These are phyloP conservation scores for Maudiozyma pseudohumilis DNA, from an alignment of 805 yeast genomes.

Conservation along the genomic window DNA sequence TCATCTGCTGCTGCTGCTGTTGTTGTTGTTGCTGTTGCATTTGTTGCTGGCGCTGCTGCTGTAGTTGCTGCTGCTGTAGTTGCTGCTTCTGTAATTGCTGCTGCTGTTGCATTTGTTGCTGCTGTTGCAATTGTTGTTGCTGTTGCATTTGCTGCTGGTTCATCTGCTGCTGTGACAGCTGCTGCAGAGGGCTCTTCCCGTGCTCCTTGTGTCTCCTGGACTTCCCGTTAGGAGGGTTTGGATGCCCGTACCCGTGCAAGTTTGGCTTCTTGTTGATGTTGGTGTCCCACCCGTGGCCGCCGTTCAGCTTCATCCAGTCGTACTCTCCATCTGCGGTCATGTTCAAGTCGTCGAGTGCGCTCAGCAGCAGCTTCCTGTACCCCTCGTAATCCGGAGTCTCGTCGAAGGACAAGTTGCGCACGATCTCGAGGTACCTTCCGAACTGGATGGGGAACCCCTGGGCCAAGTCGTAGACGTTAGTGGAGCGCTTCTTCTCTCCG, in stretches of 20 bases:
- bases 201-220: constrained; percentile 23
- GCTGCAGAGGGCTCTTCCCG: constrained; percentile 11
- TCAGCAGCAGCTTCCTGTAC: constrained; percentile 65
- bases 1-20: constrained; percentile 23
- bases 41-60: constrained; percentile 18
- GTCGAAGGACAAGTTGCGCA: constrained; percentile 82
- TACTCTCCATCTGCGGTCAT: constrained; percentile 78
- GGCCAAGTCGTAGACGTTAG: constrained; percentile 78
- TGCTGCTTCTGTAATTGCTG: constrained; percentile 20
- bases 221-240: constrained; percentile 62
- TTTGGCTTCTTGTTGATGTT: constrained; percentile 84
- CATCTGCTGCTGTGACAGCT: constrained; percentile 8
- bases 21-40: constrained; percentile 22
- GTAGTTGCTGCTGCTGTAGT: constrained; percentile 22
- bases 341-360: constrained; percentile 63
- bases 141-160: constrained; percentile 7
- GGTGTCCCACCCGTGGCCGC: constrained; percentile 94
- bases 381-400: constrained; percentile 92
- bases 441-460: constrained; percentile 87
- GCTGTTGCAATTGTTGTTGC: constrained; percentile 12
- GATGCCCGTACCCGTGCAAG: constrained; percentile 92
- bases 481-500: constrained; percentile 90
- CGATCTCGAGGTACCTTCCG: constrained; percentile 82
- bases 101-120: constrained; percentile 14
- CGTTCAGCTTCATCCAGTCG: constrained; percentile 96